A percentile compares a stretch with the other conserved stretches of the same genome.
Evolutionary conservation across 768 basidiomycete species (phyloP).

Genomic region (Leccinum imitatum): DNA sequence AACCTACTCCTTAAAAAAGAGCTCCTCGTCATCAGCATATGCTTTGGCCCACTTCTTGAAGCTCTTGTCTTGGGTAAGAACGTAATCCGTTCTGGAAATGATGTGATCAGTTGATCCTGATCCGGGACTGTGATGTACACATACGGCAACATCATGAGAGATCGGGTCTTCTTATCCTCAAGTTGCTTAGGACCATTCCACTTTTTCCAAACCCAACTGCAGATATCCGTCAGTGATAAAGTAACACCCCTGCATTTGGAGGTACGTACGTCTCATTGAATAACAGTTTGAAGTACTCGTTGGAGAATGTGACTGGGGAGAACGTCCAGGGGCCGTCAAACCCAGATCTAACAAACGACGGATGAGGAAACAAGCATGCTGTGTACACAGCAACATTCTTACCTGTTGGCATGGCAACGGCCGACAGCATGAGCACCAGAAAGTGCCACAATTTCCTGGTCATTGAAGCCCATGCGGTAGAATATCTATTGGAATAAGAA

Average conservation of each 20-base stretch:
- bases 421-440: constrained; percentile 94
- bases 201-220: constrained; percentile 88
- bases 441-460: constrained; percentile 96
- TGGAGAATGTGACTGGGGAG: constrained; percentile 84
- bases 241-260: neutral
- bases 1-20: constrained; percentile 93
- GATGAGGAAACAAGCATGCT: neutral
- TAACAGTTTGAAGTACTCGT: constrained; percentile 84
- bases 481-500: constrained; percentile 45
- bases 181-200: constrained; percentile 94
- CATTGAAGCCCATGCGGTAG: constrained; percentile 87
- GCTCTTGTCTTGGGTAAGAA: constrained; percentile 83
- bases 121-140: constrained; percentile 28
- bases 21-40: constrained; percentile 80
- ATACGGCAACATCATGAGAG: constrained; percentile 95
- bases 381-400: constrained; percentile 15
- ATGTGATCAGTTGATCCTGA: neutral
- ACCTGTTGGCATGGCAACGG: constrained; percentile 86
- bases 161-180: constrained; percentile 85
- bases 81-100: constrained; percentile 72
- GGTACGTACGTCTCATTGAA: constrained; percentile 72
- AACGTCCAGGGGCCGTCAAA: constrained; percentile 95
- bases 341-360: constrained; percentile 50
- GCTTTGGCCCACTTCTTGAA: constrained; percentile 88
- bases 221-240: constrained; percentile 2